phyloP scores from a whole-genome alignment of 2,329 filamentous ascomycete species.

The Exophiala sideris region DNA sequence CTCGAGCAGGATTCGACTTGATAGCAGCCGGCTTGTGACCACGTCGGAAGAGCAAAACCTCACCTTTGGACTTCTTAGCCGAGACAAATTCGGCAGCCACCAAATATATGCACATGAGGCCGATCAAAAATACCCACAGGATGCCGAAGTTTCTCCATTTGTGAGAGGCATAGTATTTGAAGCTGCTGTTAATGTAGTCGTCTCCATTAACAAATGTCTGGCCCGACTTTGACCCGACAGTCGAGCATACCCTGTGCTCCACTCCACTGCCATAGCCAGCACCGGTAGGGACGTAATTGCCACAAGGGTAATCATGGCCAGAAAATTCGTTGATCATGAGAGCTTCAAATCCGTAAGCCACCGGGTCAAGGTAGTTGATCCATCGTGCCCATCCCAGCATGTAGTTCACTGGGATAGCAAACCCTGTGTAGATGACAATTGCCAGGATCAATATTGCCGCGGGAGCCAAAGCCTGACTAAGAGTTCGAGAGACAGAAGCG shows the following conservation, averaged over 20 bases:
- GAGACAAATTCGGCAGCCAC: conserved; percentile 31
- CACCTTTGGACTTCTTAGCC: conserved; percentile 38
- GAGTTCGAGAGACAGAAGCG: conserved; percentile 64
- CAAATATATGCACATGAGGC: conserved; percentile 46
- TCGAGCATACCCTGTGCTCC: conserved; percentile 61
- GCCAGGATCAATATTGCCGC: conserved; percentile 52
- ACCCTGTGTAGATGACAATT: conserved; percentile 67
- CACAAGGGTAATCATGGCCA: conserved; percentile 56
- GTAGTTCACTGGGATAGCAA: conserved; percentile 58
- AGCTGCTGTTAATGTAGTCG: conserved; percentile 54
- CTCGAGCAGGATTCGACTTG: conserved; percentile 16
- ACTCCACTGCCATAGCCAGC: conserved; percentile 58
- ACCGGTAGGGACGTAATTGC: conserved; percentile 51
- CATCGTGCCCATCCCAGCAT: conserved; percentile 65
- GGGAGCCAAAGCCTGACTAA: conserved; percentile 62
- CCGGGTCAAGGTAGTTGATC: conserved; percentile 65
- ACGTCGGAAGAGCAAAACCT: conserved; percentile 34
- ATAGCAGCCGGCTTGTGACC: conserved; percentile 25
- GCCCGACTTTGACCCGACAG: conserved; percentile 58
- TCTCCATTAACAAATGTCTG: conserved; percentile 55
- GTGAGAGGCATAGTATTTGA: conserved; percentile 56
- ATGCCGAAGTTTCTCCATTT: conserved; percentile 70
- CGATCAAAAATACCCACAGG: conserved; percentile 60
- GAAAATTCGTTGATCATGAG: conserved; percentile 59
- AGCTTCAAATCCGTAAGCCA: conserved; percentile 64